A percentile compares a stretch with the other conserved stretches of the same genome.
Evolutionary conservation across 257 asterid species (phyloP).

Genomic region (Plantago elongata): DNA sequence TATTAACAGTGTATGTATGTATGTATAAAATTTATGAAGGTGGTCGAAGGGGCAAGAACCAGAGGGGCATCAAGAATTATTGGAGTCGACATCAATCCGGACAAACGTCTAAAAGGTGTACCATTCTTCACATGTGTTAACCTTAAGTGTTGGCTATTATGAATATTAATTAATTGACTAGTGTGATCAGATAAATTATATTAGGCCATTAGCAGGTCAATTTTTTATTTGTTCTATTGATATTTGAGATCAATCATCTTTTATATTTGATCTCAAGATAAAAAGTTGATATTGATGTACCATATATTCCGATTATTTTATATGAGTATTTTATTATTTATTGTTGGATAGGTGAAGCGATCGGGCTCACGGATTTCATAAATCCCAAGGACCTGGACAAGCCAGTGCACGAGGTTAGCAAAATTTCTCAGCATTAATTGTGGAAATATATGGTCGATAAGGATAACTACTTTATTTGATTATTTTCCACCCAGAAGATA

Average conservation of each 20-base stretch:
- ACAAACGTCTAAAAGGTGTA: slow-evolving; percentile 59
- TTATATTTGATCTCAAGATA: too few relatives aligned
- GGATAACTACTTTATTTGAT: slow-evolving; percentile 26
- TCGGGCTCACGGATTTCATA: slow-evolving; percentile 82
- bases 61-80: slow-evolving; percentile 76
- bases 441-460: slow-evolving; percentile 47
- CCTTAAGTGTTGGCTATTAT: neutral
- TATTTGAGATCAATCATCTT: too few relatives aligned
- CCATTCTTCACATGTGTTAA: neutral
- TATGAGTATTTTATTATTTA: neutral
- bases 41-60: slow-evolving; percentile 80
- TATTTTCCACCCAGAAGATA: too few relatives aligned
- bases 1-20: neutral
- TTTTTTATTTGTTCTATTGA: too few relatives aligned
- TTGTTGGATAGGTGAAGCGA: slow-evolving; percentile 45
- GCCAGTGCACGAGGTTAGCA: slow-evolving; percentile 63
- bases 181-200: too few relatives aligned
- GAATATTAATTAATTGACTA: too few relatives aligned
- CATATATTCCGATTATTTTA: too few relatives aligned
- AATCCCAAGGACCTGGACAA: slow-evolving; percentile 60
- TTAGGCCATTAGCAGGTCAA: too few relatives aligned
- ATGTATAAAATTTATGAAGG: slow-evolving; percentile 33
- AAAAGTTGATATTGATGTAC: too few relatives aligned
- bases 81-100: slow-evolving; percentile 72
- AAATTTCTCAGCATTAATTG: neutral